Evolutionary conservation across 108 stramenopile species (phyloP), one percentile per base, ranked within the genome.

Genomic region (Aurantiochytrium sp.): DNA sequence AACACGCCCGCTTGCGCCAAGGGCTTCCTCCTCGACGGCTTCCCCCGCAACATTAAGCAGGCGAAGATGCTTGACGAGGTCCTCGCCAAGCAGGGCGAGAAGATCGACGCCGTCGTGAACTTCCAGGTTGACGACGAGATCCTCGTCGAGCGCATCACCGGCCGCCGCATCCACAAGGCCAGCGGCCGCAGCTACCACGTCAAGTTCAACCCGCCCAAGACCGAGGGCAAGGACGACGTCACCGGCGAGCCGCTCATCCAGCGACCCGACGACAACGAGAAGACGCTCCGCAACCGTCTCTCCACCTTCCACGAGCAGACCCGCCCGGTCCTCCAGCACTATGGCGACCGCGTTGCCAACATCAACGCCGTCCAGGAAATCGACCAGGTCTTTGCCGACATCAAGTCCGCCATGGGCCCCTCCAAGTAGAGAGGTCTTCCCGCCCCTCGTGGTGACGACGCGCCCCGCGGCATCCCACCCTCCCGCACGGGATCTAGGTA

Each of bases 11-110:
- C 98, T 85, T 98, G 98, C 93, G 87, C 89, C 55, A 94, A 96
- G 89, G 99, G 99, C 34, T 99, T 99, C 93, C 97, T 99, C 89
- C 94, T 99, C 54, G 96, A 97, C 87, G 99, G 99, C 37, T 99
- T 99, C 92, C 98, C 98, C 21, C 97, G 98, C 68, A 99, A 97
- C 27, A 89, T 97, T 36, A 92, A 90, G n/a, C 99, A 99, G 92
- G 98, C 97, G 39, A 87, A 95, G 91, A 96, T 94, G 55, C 92
- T 99, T 89, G 99, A 99, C 87, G 93, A 93, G 87, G 95, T 98
- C 92, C 92, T 98, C 86, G 94, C 96, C 31, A 88, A 95, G 65
- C 96, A 95, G 68, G 95, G 96, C 36, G 94, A 96, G n/a, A 89
- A 89, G 65, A 96, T 98, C 50, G 95, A 96, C 91, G 95, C 95